A percentile compares a stretch with the other conserved stretches of the same genome.
phyloP scores from a whole-genome alignment of 306 rosid species.

The Malus asiatica region DNA sequence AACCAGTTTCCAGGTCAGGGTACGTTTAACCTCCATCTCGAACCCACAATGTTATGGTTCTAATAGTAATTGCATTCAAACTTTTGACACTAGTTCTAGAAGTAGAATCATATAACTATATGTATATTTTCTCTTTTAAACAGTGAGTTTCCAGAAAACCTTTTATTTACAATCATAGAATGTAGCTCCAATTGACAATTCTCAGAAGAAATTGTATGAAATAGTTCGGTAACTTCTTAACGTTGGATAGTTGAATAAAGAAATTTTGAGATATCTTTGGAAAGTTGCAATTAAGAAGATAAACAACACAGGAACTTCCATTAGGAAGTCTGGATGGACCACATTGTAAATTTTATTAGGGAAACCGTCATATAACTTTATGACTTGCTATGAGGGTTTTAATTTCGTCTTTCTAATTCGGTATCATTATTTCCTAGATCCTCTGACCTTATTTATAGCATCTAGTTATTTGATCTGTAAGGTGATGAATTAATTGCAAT shows the following conservation, averaged over 20 bases:
- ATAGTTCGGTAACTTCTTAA: background rate
- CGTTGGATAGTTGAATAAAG: background rate
- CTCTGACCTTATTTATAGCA: background rate
- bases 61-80: background rate
- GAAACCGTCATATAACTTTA: background rate
- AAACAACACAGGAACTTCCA: background rate
- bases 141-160: background rate
- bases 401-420: background rate
- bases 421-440: background rate
- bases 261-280: background rate
- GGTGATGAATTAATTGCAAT: background rate
- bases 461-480: background rate
- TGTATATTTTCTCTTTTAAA: background rate
- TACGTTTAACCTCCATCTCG: constrained; percentile 10
- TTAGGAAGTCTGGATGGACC: background rate
- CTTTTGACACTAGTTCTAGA: constrained; percentile 1
- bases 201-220: background rate
- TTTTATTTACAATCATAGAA: background rate
- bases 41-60: background rate
- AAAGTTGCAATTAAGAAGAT: background rate
- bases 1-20: constrained; percentile 37
- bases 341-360: background rate
- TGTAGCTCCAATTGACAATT: background rate
- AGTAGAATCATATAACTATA: background rate
- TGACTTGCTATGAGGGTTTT: background rate